phyloP scores from a whole-genome alignment of 106 monocot genomes.

The Dioscorea dumetorum region DNA sequence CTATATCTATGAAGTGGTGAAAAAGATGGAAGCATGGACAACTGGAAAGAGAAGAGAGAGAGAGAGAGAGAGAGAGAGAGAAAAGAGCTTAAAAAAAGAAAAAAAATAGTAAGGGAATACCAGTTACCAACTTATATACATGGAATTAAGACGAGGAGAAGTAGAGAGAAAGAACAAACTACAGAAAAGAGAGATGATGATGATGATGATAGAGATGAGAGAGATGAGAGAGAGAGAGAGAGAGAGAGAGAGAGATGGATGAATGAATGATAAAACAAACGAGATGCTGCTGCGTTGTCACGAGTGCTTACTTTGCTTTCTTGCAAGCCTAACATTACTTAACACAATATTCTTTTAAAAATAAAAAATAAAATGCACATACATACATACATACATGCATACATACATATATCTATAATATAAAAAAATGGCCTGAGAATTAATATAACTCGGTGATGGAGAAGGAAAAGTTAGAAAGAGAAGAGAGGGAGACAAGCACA shows the following conservation, averaged over 20 bases:
- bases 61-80: no score
- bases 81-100: no score
- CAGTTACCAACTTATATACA: no score
- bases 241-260: no score
- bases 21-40: constrained; percentile 7
- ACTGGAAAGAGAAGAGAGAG: constrained; percentile 8
- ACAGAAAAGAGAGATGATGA: constrained; percentile 2
- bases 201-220: constrained; percentile 13
- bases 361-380: constrained; percentile 12
- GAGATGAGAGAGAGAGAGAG: constrained; percentile 1
- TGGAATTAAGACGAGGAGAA: not conserved
- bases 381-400: no score
- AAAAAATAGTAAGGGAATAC: no score
- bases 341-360: no score
- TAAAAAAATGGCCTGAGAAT: no score
- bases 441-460: not conserved
- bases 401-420: no score
- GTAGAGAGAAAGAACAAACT: not conserved
- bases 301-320: constrained; percentile 25
- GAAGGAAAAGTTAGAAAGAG: not conserved
- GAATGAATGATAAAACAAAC: constrained; percentile 29
- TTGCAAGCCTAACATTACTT: no score
- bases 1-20: constrained; percentile 2
- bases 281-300: constrained; percentile 54
- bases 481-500: no score